Conservation (phyloP, 768 basidiomycete species). For the Rhizopogon rudus region DNA sequence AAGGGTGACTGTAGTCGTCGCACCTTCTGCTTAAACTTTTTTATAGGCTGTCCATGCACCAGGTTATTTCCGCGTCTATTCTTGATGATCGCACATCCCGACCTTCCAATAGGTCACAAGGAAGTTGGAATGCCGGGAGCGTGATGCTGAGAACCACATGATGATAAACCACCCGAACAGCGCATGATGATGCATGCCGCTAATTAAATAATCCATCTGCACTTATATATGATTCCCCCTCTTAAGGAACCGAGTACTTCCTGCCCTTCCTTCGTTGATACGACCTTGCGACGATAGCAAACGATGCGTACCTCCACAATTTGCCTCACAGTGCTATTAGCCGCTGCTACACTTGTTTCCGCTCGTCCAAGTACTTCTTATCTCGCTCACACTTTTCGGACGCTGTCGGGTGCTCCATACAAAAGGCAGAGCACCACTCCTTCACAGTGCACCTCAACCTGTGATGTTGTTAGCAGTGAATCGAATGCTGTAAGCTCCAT, state of each 20-base stretch:
- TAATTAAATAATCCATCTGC: no score
- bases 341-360: neutral
- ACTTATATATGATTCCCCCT: neutral
- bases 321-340: neutral
- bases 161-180: no score
- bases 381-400: neutral
- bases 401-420: conserved; percentile 1
- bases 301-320: conserved; percentile 12
- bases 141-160: no score
- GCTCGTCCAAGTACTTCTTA: conserved; percentile 3
- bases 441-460: conserved; percentile 18
- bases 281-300: neutral
- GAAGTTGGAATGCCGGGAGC: no score
- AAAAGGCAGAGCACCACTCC: conserved; percentile 18
- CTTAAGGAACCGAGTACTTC: neutral
- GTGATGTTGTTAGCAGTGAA: conserved; percentile 20
- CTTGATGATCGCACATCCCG: no score
- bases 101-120: no score
- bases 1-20: no score
- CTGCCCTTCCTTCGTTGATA: neutral
- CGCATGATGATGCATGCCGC: neutral
- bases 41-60: no score
- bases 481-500: conserved; percentile 14
- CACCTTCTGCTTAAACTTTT: no score
- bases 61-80: no score